Evolutionary conservation across 1,139 yeast species (phyloP), one percentile per base, ranked within the genome.

Genomic region (Taphrina communis): DNA sequence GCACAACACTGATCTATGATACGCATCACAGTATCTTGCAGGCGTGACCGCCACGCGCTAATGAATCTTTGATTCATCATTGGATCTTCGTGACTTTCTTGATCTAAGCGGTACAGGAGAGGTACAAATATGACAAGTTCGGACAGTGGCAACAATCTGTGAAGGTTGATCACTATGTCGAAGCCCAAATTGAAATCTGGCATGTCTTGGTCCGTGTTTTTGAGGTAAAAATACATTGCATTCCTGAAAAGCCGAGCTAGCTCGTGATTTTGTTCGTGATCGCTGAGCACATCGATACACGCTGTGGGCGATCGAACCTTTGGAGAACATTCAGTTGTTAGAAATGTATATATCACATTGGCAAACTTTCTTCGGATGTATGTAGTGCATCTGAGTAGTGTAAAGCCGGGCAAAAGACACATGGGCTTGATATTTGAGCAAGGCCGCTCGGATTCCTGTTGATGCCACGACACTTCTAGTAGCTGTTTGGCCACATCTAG

Each of bases 91-190:
- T 53, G 25, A n/a, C 36, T n/a, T 38, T 38, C 62, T 25, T 17
- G 53, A 7, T 44, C 25, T 19, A 58, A 12, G 12, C 53, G 62
- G 31, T 31, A 44, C 38, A 58, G 25, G 14, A 58, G 11, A 9
- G 62, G 62, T 7, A 58, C 14, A 44, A 58, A 44, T 25, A 12
- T 31, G 42, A 46, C 25, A 6, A 58, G n/a, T 17, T 58, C 53
- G 9, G 52, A 25, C n/a, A 14, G 14, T 11, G 62, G 52, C 25
- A 58, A 31, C 25, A 36, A 9, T 21, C 35, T 17, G 38, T 39
- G 21, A 9, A 41, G 36, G 19, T 17, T 39, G 6, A 11, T 17
- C 19, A 56, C 17, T 17, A 56, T 39, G 19, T 41, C 50, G 17
- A 38, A 21, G 11, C 60, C 46, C 8, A 56, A 11, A 19, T 38